Evolutionary conservation across 208 protist genomes (phyloP).

Genomic region (Leishmania gerbilli): DNA sequence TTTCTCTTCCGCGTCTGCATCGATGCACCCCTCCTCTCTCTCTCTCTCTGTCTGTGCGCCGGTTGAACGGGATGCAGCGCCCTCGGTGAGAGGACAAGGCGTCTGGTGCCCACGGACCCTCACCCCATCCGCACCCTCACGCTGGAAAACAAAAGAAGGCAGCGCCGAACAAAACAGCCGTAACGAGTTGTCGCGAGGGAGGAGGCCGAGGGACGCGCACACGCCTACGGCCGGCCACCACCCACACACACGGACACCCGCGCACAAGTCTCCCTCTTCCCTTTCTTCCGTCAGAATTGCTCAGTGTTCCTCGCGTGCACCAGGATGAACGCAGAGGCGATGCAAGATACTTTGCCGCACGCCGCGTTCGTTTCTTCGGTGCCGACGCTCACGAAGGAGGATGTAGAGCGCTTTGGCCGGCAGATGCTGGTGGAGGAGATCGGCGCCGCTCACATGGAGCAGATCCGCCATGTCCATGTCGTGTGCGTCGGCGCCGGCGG

Average conservation of each 20-base stretch:
- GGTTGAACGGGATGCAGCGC: neutral
- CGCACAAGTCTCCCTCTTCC: neutral
- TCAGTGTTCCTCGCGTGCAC: neutral
- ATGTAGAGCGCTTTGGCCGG: conserved; percentile 87
- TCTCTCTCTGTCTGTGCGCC: neutral
- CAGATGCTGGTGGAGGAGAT: conserved; percentile 91
- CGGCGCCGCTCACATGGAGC: conserved; percentile 68
- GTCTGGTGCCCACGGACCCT: neutral
- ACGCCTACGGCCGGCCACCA: neutral
- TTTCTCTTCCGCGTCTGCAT: neutral
- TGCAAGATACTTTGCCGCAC: neutral
- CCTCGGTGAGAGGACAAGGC: neutral
- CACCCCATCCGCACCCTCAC: neutral
- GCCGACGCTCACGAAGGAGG: conserved; percentile 48
- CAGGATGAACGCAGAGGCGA: neutral
- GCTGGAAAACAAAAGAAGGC: neutral
- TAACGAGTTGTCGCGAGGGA: neutral
- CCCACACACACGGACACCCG: neutral
- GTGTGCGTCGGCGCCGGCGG: conserved; percentile 95
- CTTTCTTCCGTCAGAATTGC: neutral
- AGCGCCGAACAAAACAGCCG: neutral
- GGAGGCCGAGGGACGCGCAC: neutral
- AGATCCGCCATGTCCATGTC: conserved; percentile 63
- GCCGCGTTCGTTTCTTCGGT: conserved; percentile 30
- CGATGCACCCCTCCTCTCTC: neutral